phyloP scores from a whole-genome alignment of 306 rosid species.

The Vachellia collinsii region DNA sequence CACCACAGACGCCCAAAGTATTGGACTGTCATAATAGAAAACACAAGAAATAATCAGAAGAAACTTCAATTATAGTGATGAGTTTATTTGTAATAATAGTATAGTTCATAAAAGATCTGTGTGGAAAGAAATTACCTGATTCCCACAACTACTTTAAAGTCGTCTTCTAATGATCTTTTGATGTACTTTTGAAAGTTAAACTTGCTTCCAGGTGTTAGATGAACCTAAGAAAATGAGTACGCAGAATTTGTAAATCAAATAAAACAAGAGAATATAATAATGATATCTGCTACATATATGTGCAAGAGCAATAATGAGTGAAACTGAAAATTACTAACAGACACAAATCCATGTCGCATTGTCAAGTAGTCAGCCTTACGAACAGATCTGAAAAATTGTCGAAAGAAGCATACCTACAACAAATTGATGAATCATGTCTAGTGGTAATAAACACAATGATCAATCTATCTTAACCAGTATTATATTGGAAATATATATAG shows the following conservation, averaged over 20 bases:
- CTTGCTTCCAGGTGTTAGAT: conserved; percentile 93
- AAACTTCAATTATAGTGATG: conserved; percentile 20
- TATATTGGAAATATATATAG: background rate
- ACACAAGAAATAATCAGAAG: conserved; percentile 25
- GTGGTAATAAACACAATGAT: background rate
- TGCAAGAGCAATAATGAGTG: background rate
- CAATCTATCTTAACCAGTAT: background rate
- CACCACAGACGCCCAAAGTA: conserved; percentile 85
- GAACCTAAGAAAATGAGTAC: conserved; percentile 59
- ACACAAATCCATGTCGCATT: conserved; percentile 86
- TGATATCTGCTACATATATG: background rate
- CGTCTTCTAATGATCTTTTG: conserved; percentile 94
- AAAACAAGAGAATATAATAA: background rate
- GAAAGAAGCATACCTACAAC: conserved; percentile 76
- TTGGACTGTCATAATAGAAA: conserved; percentile 69
- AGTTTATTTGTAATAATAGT: background rate
- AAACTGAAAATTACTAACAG: conserved; percentile 56
- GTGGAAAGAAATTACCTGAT: conserved; percentile 60
- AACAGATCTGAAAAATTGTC: conserved; percentile 95
- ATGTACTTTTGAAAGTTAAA: conserved; percentile 94
- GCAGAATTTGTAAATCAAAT: background rate
- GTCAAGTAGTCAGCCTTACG: conserved; percentile 89
- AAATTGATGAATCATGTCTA: background rate
- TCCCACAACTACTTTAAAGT: conserved; percentile 96
- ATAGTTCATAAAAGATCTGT: background rate